Conservation (phyloP, 2,329 filamentous ascomycete species). For the Pseudogymnoascus destructans region DNA sequence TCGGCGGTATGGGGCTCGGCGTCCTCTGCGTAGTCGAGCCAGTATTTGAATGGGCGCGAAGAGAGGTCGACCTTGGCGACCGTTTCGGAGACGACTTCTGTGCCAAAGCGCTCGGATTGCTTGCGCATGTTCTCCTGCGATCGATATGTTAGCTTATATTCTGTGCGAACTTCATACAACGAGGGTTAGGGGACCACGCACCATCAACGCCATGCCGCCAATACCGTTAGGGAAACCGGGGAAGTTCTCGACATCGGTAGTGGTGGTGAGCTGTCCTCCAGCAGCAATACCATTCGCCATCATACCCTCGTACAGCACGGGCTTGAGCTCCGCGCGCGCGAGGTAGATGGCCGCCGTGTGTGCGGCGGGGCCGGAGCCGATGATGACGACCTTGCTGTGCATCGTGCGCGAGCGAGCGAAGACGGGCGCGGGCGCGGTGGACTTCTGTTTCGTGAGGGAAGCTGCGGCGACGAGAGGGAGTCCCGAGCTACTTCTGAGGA, state of each 20-base stretch:
- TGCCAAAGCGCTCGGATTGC: conserved; percentile 86
- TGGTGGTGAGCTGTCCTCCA: conserved; percentile 93
- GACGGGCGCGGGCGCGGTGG: conserved; percentile 28
- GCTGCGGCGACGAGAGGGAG: conserved; percentile 3
- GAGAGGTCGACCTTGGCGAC: conserved; percentile 79
- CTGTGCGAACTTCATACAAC: neutral
- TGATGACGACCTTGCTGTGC: conserved; percentile 87
- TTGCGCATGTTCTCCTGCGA: conserved; percentile 66
- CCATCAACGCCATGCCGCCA: conserved; percentile 77
- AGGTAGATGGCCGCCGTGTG: conserved; percentile 97
- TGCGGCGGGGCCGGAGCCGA: conserved; percentile 91
- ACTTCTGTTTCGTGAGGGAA: conserved; percentile 25
- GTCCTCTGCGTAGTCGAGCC: conserved; percentile 76
- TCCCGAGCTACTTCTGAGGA: conserved; percentile 20
- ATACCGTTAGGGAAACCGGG: conserved; percentile 87
- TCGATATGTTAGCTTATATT: neutral
- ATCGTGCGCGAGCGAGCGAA: conserved; percentile 42
- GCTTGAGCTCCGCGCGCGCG: conserved; percentile 81
- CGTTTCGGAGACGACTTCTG: conserved; percentile 85
- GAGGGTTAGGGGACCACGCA: neutral
- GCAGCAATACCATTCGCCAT: conserved; percentile 93
- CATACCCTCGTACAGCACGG: conserved; percentile 95
- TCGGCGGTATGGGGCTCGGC: conserved; percentile 76
- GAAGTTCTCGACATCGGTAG: conserved; percentile 97
- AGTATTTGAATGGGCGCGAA: conserved; percentile 77